phyloP scores from a whole-genome alignment of 768 basidiomycete genomes.

The Cantharellus anzutake region DNA sequence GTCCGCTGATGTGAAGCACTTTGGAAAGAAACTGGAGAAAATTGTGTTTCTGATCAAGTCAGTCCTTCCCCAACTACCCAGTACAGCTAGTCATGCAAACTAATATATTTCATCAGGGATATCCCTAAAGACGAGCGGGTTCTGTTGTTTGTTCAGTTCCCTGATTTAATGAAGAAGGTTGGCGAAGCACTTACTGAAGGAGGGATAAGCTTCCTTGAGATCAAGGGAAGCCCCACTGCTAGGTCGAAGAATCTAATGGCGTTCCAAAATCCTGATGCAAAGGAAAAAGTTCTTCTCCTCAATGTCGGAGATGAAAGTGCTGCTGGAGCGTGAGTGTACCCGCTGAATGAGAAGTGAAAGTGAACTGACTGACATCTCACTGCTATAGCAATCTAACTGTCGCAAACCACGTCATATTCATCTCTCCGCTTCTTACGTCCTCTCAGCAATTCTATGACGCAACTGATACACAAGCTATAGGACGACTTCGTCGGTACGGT shows the following conservation, averaged over 20 bases:
- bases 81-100: not conserved
- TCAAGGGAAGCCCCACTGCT: constrained; percentile 54
- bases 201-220: constrained; percentile 58
- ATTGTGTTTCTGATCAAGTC: constrained; percentile 62
- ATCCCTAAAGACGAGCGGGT: constrained; percentile 64
- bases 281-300: constrained; percentile 56
- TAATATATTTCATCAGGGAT: constrained; percentile 27
- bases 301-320: constrained; percentile 92
- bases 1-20: constrained; percentile 57
- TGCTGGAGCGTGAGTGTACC: constrained; percentile 42
- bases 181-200: constrained; percentile 58
- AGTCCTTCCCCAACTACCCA: constrained; percentile 7
- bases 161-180: constrained; percentile 81
- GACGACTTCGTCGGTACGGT: constrained; percentile 67
- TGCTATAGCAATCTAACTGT: constrained; percentile 53
- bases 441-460: constrained; percentile 73
- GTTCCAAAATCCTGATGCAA: constrained; percentile 66
- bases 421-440: constrained; percentile 73
- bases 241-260: constrained; percentile 69
- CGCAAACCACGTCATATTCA: constrained; percentile 89
- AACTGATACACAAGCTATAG: constrained; percentile 66
- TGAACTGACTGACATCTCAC: constrained; percentile 11
- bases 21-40: constrained; percentile 64
- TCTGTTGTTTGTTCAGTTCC: constrained; percentile 91
- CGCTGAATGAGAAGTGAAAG: not conserved